Conservation (phyloP, 1,284 basidiomycete species). For the Ustilago crameri region DNA sequence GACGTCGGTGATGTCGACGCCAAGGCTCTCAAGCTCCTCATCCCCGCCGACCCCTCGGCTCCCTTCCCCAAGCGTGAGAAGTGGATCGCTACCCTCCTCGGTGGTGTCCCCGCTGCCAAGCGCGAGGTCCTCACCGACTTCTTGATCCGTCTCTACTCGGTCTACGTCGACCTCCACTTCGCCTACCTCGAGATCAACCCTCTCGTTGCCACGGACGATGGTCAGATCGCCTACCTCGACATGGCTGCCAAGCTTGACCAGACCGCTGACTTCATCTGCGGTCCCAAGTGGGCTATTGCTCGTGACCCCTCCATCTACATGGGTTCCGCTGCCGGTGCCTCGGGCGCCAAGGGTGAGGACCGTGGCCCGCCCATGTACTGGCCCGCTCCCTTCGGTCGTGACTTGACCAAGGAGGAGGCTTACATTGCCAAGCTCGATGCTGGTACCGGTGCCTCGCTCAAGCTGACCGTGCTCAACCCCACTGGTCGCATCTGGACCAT, state of each 20-base stretch:
- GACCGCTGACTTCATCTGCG: slow-evolving; percentile 97
- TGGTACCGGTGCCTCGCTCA: slow-evolving; percentile 96
- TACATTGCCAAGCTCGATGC: slow-evolving; percentile 98
- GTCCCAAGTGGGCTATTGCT: slow-evolving; percentile 98
- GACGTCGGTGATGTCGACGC: slow-evolving; percentile 98
- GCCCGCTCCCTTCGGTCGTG: slow-evolving; percentile 97
- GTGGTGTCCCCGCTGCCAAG: slow-evolving; percentile 56
- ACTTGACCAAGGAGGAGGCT: slow-evolving; percentile 97
- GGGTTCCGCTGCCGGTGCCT: slow-evolving; percentile 71
- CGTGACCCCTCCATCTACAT: slow-evolving; percentile 82
- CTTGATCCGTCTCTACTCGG: slow-evolving; percentile 91
- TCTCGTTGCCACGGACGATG: slow-evolving; percentile 89
- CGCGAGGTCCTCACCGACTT: slow-evolving; percentile 74
- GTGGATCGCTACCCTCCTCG: slow-evolving; percentile 62
- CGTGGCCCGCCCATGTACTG: slow-evolving; percentile 93
- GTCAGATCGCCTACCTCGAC: slow-evolving; percentile 92
- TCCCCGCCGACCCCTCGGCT: slow-evolving; percentile 83
- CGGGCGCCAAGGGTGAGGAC: slow-evolving; percentile 65
- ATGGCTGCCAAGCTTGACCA: slow-evolving; percentile 99
- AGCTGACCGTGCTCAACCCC: slow-evolving; percentile 94
- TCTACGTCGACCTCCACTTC: slow-evolving; percentile 86
- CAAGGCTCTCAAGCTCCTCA: slow-evolving; percentile 88
- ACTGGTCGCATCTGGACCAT: slow-evolving; percentile 98
- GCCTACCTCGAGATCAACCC: slow-evolving; percentile 99
- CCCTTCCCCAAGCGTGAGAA: slow-evolving; percentile 82